Conservation (phyloP, 2,329 filamentous ascomycete species). For the Gaeumannomyces tritici region DNA sequence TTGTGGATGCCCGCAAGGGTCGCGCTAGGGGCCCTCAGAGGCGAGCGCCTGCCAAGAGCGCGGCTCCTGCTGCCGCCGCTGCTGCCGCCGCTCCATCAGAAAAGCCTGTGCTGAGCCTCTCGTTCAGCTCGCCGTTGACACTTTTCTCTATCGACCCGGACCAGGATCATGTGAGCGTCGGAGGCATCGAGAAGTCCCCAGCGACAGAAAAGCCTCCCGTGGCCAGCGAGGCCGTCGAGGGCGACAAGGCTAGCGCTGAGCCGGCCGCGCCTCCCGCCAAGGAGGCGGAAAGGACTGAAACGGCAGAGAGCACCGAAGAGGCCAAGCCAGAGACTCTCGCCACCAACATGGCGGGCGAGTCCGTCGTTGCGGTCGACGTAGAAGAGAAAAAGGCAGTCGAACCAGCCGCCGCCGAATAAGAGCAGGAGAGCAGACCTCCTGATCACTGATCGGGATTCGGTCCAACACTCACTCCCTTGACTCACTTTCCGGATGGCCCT, state of each 20-base stretch:
- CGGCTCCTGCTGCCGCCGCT: slow-evolving; percentile 16
- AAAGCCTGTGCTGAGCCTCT: slow-evolving; percentile 29
- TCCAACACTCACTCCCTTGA: neutral
- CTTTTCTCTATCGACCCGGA: slow-evolving; percentile 44
- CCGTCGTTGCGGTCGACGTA: slow-evolving; percentile 3
- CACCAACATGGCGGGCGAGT: slow-evolving; percentile 9
- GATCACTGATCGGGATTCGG: neutral
- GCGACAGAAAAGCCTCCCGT: neutral
- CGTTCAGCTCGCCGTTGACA: slow-evolving; percentile 36
- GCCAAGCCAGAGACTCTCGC: slow-evolving; percentile 9
- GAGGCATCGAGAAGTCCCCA: slow-evolving; percentile 5
- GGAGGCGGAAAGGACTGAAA: slow-evolving; percentile 4
- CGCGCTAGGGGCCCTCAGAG: slow-evolving; percentile 76
- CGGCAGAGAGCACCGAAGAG: neutral
- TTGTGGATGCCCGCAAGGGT: slow-evolving; percentile 82
- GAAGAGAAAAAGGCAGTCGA: slow-evolving; percentile 4
- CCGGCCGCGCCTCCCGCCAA: neutral
- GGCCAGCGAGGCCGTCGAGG: slow-evolving; percentile 5
- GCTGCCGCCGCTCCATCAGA: slow-evolving; percentile 13
- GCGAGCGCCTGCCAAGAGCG: slow-evolving; percentile 24
- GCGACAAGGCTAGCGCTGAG: slow-evolving; percentile 5
- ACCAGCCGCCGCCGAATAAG: slow-evolving; percentile 2
- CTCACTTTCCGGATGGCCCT: neutral
- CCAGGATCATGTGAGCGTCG: slow-evolving; percentile 33
- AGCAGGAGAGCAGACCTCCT: neutral